Evolutionary conservation across 441 rosid genomes (phyloP).

Genomic region (Croton setiger): DNA sequence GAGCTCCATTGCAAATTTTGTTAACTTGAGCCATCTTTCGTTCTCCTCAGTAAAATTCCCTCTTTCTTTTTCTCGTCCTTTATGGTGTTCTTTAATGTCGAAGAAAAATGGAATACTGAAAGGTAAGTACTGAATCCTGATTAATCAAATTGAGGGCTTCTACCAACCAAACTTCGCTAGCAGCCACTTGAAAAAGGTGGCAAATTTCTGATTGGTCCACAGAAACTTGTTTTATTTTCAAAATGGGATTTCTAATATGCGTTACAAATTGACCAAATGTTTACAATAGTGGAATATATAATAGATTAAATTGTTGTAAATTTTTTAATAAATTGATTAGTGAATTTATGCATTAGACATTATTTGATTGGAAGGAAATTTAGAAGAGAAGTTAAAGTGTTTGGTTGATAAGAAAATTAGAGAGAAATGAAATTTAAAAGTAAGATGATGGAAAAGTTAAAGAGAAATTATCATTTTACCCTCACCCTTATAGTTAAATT

Average conservation of each 20-base stretch:
- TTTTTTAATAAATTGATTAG: too few species aligned
- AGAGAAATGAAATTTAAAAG: too few species aligned
- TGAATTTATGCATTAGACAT: too few species aligned
- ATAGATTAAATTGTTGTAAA: too few species aligned
- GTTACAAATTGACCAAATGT: too few species aligned
- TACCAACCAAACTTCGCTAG: constrained; percentile 8
- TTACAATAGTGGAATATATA: too few species aligned
- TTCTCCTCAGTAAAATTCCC: not conserved
- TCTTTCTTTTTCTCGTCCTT: not conserved
- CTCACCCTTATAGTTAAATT: too few species aligned
- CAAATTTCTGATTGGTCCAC: not conserved
- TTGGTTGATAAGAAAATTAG: too few species aligned
- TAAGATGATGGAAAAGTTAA: too few species aligned
- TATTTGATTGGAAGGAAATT: too few species aligned
- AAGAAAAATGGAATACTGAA: not conserved
- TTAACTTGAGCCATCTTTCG: constrained; percentile 56
- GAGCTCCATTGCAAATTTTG: constrained; percentile 46
- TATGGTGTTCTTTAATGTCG: not conserved
- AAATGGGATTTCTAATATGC: not conserved
- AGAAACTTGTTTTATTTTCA: not conserved
- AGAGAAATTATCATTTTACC: too few species aligned
- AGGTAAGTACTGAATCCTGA: not conserved
- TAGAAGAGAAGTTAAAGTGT: too few species aligned
- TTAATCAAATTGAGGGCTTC: constrained; percentile 4
- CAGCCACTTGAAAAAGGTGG: not conserved